Evolutionary conservation across 2,329 filamentous ascomycete genomes (phyloP).

Genomic region (Stemphylium beticola): DNA sequence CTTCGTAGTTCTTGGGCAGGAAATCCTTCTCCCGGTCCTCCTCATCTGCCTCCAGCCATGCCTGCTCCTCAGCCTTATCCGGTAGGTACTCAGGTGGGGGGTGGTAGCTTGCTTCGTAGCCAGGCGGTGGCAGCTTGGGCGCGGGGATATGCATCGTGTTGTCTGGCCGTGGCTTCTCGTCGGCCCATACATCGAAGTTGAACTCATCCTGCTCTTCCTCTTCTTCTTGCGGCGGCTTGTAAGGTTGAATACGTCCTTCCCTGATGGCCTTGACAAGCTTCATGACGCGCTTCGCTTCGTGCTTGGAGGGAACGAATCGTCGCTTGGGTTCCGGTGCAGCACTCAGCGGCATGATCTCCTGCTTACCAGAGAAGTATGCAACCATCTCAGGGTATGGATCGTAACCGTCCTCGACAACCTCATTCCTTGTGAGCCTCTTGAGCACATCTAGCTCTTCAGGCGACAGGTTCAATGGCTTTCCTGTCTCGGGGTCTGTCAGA

Average conservation of each 20-base stretch:
- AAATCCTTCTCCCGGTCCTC: slow-evolving; percentile 93
- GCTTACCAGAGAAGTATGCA: slow-evolving; percentile 89
- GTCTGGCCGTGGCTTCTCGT: slow-evolving; percentile 81
- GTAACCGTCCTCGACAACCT: slow-evolving; percentile 85
- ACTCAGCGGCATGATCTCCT: slow-evolving; percentile 93
- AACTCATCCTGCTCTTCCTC: slow-evolving; percentile 72
- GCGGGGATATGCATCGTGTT: slow-evolving; percentile 95
- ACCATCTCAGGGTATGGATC: slow-evolving; percentile 93
- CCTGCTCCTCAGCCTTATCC: slow-evolving; percentile 78
- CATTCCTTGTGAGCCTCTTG: slow-evolving; percentile 85
- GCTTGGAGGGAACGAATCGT: slow-evolving; percentile 93
- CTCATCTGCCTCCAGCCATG: slow-evolving; percentile 84
- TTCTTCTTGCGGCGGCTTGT: slow-evolving; percentile 78
- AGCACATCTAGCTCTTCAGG: slow-evolving; percentile 88
- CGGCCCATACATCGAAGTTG: slow-evolving; percentile 90
- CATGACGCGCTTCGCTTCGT: slow-evolving; percentile 95
- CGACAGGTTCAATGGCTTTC: slow-evolving; percentile 86
- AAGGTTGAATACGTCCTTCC: slow-evolving; percentile 91
- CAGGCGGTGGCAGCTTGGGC: slow-evolving; percentile 89
- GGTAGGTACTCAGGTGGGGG: slow-evolving; percentile 94
- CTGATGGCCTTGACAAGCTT: slow-evolving; percentile 96
- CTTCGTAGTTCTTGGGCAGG: slow-evolving; percentile 79
- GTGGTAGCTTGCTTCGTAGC: slow-evolving; percentile 96
- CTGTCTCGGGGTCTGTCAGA: slow-evolving; percentile 89
- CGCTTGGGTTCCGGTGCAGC: slow-evolving; percentile 95